Evolutionary conservation across 352 stramenopile genomes (phyloP).

Genomic region (Peronospora farinosa): DNA sequence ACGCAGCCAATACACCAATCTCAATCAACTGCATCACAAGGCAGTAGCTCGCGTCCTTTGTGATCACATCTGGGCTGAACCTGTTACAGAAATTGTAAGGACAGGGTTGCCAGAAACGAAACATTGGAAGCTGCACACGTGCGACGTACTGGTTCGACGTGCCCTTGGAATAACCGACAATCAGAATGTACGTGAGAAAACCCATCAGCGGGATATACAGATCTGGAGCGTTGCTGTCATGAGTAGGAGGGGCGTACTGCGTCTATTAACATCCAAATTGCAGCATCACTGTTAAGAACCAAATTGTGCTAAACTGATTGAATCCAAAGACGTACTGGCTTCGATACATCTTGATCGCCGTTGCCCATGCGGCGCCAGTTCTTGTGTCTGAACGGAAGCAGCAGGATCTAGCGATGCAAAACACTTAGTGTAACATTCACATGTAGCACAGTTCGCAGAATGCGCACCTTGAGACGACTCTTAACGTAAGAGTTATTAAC

Average conservation of each 20-base stretch:
- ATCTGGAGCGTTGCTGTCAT: slow-evolving; percentile 97
- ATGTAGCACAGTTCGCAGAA: not conserved
- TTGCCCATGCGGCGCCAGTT: slow-evolving; percentile 78
- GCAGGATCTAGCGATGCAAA: slow-evolving; percentile 44
- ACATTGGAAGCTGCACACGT: not conserved
- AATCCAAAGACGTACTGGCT: slow-evolving; percentile 33
- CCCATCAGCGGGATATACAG: slow-evolving; percentile 98
- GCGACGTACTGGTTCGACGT: slow-evolving; percentile 79
- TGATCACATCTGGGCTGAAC: slow-evolving; percentile 95
- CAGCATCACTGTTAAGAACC: not conserved
- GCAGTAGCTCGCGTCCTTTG: slow-evolving; percentile 89
- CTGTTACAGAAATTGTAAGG: slow-evolving; percentile 32
- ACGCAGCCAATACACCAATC: slow-evolving; percentile 91
- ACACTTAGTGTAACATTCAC: not conserved
- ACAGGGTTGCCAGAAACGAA: not conserved
- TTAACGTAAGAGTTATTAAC: slow-evolving; percentile 89
- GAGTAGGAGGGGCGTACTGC: slow-evolving; percentile 86
- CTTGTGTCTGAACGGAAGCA: slow-evolving; percentile 84
- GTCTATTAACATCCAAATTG: slow-evolving; percentile 25
- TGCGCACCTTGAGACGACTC: slow-evolving; percentile 70
- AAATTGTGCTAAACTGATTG: not conserved
- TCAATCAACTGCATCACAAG: slow-evolving; percentile 87
- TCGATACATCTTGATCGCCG: slow-evolving; percentile 55
- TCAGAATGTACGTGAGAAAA: slow-evolving; percentile 98
- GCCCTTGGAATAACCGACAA: slow-evolving; percentile 95